phyloP scores from a whole-genome alignment of 2,329 filamentous ascomycete species.

The Neopestalotiopsis sp. region DNA sequence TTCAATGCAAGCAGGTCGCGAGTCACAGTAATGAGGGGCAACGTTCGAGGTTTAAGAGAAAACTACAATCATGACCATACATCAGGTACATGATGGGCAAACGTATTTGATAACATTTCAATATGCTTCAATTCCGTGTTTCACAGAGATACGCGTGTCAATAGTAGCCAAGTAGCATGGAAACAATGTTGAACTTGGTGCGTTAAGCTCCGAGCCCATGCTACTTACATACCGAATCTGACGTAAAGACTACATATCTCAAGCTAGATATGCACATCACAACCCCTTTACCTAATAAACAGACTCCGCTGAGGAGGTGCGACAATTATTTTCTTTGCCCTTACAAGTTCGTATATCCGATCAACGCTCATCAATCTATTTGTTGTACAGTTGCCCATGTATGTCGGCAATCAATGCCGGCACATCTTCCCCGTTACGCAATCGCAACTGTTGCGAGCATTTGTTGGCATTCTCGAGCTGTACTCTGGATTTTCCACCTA shows the following conservation, averaged over 20 bases:
- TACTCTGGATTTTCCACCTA: too few relatives aligned
- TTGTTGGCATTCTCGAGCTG: background rate
- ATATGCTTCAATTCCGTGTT: too few relatives aligned
- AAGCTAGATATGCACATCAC: background rate
- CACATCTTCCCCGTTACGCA: background rate
- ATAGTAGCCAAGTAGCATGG: too few relatives aligned
- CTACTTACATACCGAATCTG: background rate
- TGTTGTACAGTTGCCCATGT: background rate
- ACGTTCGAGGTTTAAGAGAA: background rate
- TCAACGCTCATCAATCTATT: background rate
- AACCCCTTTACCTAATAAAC: background rate
- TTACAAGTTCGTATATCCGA: background rate
- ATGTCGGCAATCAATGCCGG: background rate
- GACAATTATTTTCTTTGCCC: background rate
- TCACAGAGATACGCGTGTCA: too few relatives aligned
- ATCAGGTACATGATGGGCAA: background rate
- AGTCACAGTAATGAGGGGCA: background rate
- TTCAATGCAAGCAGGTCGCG: background rate
- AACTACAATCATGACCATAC: background rate
- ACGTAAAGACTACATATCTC: background rate
- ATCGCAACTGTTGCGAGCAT: background rate
- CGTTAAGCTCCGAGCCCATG: background rate
- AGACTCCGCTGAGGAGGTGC: background rate
- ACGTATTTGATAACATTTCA: background rate
- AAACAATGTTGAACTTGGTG: too few relatives aligned